Base-by-base conservation (phyloP, 129 eudicot genomes). In the Gnaphalium uliginosum region DNA sequence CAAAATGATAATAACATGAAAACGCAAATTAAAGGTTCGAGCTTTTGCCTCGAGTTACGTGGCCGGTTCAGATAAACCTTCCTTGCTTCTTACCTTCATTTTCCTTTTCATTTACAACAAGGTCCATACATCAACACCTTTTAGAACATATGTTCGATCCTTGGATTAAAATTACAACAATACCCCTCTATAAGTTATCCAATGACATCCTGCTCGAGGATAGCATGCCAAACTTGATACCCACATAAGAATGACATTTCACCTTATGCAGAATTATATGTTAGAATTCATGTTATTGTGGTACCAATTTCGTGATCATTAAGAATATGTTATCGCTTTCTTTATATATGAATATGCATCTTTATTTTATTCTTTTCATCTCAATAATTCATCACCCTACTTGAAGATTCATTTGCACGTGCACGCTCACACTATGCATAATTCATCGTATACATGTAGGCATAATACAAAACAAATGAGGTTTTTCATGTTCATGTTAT, bases 361-460 rank as follows among this genome's bases (percentile, higher is more conserved):
- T 79, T 73, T 43, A 53, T 41, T 24, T 65, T 79, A 79, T 79
- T 79, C 78, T 79, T 53, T 48, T 54, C 35, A 29, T 61, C 60
- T 5, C 83, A 79, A 79, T 79, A 72, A 79, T 79, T 73, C 74
- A 73, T 6, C 7, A 39, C 74, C 41, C 82, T 68, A 73, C 69
- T 73, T 66, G 1, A 56, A 79, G 67, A 71, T 79, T 79, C 58
- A 79, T 39, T 79, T 13, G 61, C 78, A 53, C 66, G 67, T 71
- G 78, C 67, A 30, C 60, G 9, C 48, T 30, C 39, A 8, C 46
- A 24, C 32, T 9, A 62, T 32, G 57, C 57, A 33, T 78, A 63
- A 50, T 51, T 78, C 53, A 62, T 60, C 43, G 43, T 50, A 78
- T 21, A 37, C 22, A 69, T 71, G 43, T 48, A 18, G 50, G 39